phyloP scores from a whole-genome alignment of 768 basidiomycete genomes.

The Tylopilus intermedius region DNA sequence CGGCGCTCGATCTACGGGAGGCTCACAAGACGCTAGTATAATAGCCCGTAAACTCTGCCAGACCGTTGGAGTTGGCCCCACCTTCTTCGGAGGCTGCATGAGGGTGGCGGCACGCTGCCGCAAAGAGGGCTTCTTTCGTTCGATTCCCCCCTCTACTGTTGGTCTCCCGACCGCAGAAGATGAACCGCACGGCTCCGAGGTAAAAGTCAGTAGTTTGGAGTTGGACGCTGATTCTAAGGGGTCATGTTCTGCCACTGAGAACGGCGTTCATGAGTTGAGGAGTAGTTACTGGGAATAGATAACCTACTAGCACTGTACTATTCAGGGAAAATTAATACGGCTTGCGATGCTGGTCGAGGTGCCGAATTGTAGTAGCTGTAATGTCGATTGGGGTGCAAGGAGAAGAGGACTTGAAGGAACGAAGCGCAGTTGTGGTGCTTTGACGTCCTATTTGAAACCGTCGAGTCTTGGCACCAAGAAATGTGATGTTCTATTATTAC shows the following conservation, averaged over 20 bases:
- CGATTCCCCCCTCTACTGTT: neutral
- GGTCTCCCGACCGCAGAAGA: conserved; percentile 14
- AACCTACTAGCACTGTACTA: conserved; percentile 8
- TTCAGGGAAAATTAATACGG: neutral
- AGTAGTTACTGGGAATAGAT: neutral
- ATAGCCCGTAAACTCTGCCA: conserved; percentile 50
- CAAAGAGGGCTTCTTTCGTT: conserved; percentile 4
- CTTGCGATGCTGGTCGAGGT: neutral
- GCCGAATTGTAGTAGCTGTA: neutral
- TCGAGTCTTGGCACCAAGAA: too few species aligned
- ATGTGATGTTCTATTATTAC: neutral
- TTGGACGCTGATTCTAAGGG: neutral
- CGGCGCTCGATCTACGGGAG: neutral
- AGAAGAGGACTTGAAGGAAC: neutral
- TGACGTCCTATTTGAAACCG: conserved; percentile 6
- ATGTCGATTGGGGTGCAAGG: neutral
- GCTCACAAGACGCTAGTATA: conserved; percentile 52
- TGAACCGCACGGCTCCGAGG: conserved; percentile 5
- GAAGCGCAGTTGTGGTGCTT: neutral
- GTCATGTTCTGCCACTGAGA: conserved; percentile 12
- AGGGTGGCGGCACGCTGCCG: conserved; percentile 27
- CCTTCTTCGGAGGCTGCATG: conserved; percentile 34
- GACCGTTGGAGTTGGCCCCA: conserved; percentile 41
- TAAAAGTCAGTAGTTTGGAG: conserved; percentile 6
- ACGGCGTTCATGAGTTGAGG: conserved; percentile 13